Conservation (phyloP, 2,329 filamentous ascomycete species). For the Hypoxylon sp. region DNA sequence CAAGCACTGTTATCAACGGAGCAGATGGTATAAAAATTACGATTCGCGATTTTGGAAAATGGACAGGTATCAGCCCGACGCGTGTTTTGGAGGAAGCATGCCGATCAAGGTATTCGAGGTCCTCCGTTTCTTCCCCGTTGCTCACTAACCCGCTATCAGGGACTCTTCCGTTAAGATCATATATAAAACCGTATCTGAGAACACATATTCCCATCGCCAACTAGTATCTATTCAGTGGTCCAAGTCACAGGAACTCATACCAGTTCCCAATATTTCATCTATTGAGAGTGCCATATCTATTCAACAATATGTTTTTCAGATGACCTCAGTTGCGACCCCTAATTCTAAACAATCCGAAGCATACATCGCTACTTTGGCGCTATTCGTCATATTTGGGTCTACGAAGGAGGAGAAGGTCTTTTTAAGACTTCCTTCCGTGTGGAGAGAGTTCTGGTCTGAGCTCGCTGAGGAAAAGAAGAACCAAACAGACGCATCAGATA, state of each 20-base stretch:
- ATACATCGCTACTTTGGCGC: constrained; percentile 83
- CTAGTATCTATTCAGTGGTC: constrained; percentile 83
- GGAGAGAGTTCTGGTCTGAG: constrained; percentile 89
- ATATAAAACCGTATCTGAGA: constrained; percentile 79
- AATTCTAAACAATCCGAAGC: constrained; percentile 87
- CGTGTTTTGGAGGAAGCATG: constrained; percentile 90
- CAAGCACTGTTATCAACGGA: constrained; percentile 68
- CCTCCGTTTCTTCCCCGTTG: constrained; percentile 15
- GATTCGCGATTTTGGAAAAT: constrained; percentile 88
- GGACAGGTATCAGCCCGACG: constrained; percentile 81
- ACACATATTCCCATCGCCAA: constrained; percentile 82
- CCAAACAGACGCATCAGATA: constrained; percentile 78
- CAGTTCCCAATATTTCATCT: constrained; percentile 57
- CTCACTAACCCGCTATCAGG: constrained; percentile 59
- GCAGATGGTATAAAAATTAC: constrained; percentile 69
- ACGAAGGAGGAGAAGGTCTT: constrained; percentile 89
- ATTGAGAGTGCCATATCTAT: constrained; percentile 64
- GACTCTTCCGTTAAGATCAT: constrained; percentile 77
- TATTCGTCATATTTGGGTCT: constrained; percentile 85
- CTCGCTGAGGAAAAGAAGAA: constrained; percentile 79
- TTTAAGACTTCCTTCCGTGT: constrained; percentile 81
- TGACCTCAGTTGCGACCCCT: constrained; percentile 80
- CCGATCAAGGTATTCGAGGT: constrained; percentile 74
- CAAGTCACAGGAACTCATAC: constrained; percentile 72
- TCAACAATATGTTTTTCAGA: constrained; percentile 76